These are phyloP conservation scores for Phytopythium helicoides DNA, from an alignment of 352 stramenopile species.

Conservation along the genomic window DNA sequence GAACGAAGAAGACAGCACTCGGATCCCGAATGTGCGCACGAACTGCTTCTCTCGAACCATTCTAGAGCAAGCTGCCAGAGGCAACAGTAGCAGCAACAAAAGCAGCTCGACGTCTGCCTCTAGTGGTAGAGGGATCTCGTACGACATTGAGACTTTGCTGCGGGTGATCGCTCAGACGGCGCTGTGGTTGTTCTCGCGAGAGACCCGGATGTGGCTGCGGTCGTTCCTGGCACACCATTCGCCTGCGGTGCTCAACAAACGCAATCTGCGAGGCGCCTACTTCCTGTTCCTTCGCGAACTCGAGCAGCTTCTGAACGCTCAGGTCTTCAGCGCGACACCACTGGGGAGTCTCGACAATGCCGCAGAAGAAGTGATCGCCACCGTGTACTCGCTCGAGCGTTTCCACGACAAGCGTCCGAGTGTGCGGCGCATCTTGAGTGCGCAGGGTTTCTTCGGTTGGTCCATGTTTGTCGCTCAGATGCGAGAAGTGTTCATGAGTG, in stretches of 20 bases:
- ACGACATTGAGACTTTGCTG: conserved; percentile 39
- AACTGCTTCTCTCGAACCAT: conserved; percentile 51
- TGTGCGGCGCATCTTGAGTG: conserved; percentile 49
- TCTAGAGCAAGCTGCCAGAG: conserved; percentile 29
- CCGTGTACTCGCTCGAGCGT: conserved; percentile 50
- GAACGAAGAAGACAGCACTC: not conserved
- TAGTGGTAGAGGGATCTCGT: conserved; percentile 9
- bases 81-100: not conserved
- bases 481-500: conserved; percentile 54
- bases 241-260: conserved; percentile 34
- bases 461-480: conserved; percentile 58
- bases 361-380: conserved; percentile 61
- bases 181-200: conserved; percentile 50
- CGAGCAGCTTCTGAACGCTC: conserved; percentile 40
- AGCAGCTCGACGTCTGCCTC: not conserved
- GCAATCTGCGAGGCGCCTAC: conserved; percentile 39
- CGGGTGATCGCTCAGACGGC: conserved; percentile 31
- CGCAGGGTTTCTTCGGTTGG: conserved; percentile 55
- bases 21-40: conserved; percentile 16
- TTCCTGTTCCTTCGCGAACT: conserved; percentile 37
- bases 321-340: conserved; percentile 40
- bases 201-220: conserved; percentile 40
- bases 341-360: conserved; percentile 40
- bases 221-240: conserved; percentile 43
- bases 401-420: conserved; percentile 40